Evolutionary conservation across 306 rosid species (phyloP), one percentile per base, ranked within the genome.

Genomic region (Dicorynia guianensis): DNA sequence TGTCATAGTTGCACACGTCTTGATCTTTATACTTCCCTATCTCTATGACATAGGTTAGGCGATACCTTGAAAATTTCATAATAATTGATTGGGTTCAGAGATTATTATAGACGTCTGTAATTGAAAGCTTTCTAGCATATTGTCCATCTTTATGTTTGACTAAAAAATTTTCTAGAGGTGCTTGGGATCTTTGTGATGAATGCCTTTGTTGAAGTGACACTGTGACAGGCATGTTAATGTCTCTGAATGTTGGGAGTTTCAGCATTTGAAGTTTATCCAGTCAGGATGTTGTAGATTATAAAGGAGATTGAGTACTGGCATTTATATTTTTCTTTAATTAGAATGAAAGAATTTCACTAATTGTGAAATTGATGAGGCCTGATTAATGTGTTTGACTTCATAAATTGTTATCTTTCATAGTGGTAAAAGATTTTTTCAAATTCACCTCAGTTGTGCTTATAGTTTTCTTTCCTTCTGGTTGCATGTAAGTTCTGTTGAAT

Each of bases 331-430:
- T 33, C 9, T 20, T 4, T 4, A 35, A 15, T n/a, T n/a, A 66
- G 60, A 50, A 50, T 69, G 48, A 19, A 50, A 17, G 4, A 34
- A 35, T 8, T 19, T 11, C 42, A 20, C 50, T 49, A 35, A 48
- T 34, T 62, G 13, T 63, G 63, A 59, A 68, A 33, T 69, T 77
- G 61, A 60, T 56, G 7, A 74, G 72, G 20, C 33, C 15, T 42
- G 54, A 35, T 38, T 72, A 64, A 63, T 34, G 38, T 57, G 49
- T 42, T 12, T 65, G 80, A 25, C 30, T 25, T 25, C 2, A 25
- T 25, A 25, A 25, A 25, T 25, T 25, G 30, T 25, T 25, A 25
- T 25, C 30, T 25, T 25, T 2, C 30, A 25, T 25, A 25, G 30
- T 25, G 30, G 30, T 2, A 25, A 25, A 25, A 2, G 46, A 3